Evolutionary conservation across 768 basidiomycete genomes (phyloP), one percentile per base, ranked within the genome.

Genomic region (Plicaturopsis crispa): DNA sequence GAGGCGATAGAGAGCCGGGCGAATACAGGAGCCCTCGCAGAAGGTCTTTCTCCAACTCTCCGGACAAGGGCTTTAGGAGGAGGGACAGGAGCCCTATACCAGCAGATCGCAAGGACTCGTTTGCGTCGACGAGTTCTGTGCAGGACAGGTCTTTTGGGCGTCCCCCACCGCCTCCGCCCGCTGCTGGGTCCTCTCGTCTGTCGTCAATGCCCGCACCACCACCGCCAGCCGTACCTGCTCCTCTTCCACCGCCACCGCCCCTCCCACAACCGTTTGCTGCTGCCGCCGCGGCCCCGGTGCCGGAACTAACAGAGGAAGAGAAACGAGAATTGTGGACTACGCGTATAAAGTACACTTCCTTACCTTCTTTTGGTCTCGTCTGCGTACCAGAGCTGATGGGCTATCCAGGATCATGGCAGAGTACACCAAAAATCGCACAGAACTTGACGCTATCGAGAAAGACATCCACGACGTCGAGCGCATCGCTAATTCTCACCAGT

Each of bases 251-350:
- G 26, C 26, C 26, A 8, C 26, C 26, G 10, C 26, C 14, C 26
- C 26, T 14, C 14, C 26, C 26, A 8, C 26, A 8, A 14, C 26
- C 26, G 10, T 28, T 14, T 28, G 14, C 14, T 14, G 26, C 14
- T 28, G 14, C 26, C 26, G 26, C 10, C 10, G 26, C 26, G 14
- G 14, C 8, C 8, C 26, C 26, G 14, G 14, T 14, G 14, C 8
- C 26, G 26, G 26, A 28, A 28, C 26, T 41, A 31, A 40, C 48
- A 10, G 22, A 36, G 1, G 54, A 52, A 3, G 41, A 52, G 23
- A 50, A 48, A 8, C 36, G 45, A 2, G 23, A 30, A 12, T 13
- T 45, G 31, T 59, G 57, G 57, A 39, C 38, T 16, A 51, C 54
- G 13, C 51, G 49, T 36, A 51, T 57, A 20, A 52, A 44, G 57